Conservation (phyloP, 108 stramenopile species). For the Discostella pseudostelligera region DNA sequence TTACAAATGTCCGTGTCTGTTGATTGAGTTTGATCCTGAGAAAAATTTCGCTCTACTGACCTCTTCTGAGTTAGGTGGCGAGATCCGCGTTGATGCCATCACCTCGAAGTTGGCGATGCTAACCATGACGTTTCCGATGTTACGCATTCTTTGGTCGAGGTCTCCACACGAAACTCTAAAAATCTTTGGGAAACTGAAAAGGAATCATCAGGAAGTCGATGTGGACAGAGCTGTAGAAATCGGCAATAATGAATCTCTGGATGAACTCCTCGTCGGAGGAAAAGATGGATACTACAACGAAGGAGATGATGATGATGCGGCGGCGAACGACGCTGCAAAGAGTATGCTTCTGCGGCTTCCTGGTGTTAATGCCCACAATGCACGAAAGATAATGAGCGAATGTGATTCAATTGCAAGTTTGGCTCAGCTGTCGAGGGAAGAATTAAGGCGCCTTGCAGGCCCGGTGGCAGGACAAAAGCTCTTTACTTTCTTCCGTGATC, state of each 20-base stretch:
- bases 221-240: conserved; percentile 80
- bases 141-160: conserved; percentile 92
- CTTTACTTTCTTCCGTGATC: conserved; percentile 81
- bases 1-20: conserved; percentile 85
- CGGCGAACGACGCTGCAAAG: conserved; percentile 79
- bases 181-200: conserved; percentile 86
- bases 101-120: conserved; percentile 87
- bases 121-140: conserved; percentile 85
- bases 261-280: conserved; percentile 53
- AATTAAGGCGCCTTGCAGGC: conserved; percentile 74
- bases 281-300: conserved; percentile 45
- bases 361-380: conserved; percentile 84
- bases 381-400: conserved; percentile 80
- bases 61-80: conserved; percentile 73
- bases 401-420: conserved; percentile 83
- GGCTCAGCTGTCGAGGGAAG: conserved; percentile 70
- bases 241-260: conserved; percentile 76
- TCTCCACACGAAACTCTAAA: conserved; percentile 91
- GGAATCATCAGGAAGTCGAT: conserved; percentile 84
- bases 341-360: conserved; percentile 89
- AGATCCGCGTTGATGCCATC: conserved; percentile 81
- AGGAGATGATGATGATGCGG: conserved; percentile 71
- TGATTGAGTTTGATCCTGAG: conserved; percentile 94
- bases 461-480: conserved; percentile 86
- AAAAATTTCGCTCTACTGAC: conserved; percentile 90